phyloP scores from a whole-genome alignment of 2,329 filamentous ascomycete genomes.

The Botrytis hyacinthi region DNA sequence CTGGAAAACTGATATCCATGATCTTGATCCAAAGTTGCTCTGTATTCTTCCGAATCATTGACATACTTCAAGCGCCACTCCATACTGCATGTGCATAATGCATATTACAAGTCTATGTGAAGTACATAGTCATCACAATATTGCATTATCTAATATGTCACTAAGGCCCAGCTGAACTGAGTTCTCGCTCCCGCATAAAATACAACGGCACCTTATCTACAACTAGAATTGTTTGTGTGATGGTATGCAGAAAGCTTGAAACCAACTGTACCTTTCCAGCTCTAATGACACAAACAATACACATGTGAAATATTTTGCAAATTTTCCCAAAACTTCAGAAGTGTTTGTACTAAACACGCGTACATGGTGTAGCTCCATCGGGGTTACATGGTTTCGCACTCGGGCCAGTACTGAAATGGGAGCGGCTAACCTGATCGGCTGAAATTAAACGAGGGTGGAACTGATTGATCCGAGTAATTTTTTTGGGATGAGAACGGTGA shows the following conservation, averaged over 20 bases:
- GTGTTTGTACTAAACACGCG: not conserved
- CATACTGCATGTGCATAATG: not conserved
- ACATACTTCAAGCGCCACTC: not conserved
- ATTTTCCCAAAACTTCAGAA: not conserved
- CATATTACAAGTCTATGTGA: not conserved
- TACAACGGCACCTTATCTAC: not conserved
- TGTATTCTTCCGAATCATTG: not conserved
- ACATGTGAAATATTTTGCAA: not conserved
- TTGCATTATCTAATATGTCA: not conserved
- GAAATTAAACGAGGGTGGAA: conserved; percentile 33
- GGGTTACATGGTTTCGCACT: conserved; percentile 8
- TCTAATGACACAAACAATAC: not conserved
- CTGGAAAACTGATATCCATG: not conserved
- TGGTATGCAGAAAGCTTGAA: not conserved
- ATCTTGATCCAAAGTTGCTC: not conserved
- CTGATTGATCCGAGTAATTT: conserved; percentile 1
- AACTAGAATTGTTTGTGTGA: not conserved
- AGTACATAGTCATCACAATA: not conserved
- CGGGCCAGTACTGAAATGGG: conserved; percentile 3
- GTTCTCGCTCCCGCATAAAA: not conserved
- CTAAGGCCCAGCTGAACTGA: not conserved
- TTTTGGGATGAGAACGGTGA: not conserved
- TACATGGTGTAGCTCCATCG: conserved; percentile 25
- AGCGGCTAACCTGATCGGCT: conserved; percentile 32
- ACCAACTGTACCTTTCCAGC: not conserved